These are phyloP conservation scores for Colletotrichum sp. DNA, from an alignment of 2,329 filamentous ascomycete genomes.

Conservation along the genomic window DNA sequence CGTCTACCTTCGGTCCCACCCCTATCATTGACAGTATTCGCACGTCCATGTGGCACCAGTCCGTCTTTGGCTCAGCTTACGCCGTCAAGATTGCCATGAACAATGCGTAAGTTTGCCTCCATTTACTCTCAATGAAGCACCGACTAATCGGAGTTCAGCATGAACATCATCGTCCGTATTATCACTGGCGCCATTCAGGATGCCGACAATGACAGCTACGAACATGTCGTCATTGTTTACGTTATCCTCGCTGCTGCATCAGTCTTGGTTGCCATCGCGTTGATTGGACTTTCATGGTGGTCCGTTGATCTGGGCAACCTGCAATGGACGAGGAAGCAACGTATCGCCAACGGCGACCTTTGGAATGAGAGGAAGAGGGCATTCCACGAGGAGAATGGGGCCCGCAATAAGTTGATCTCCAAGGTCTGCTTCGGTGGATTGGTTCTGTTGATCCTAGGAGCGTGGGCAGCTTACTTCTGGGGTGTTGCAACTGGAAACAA, in stretches of 20 bases:
- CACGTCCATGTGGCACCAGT: constrained; percentile 63
- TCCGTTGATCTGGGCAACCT: constrained; percentile 49
- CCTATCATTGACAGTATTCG: constrained; percentile 66
- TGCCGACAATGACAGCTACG: constrained; percentile 59
- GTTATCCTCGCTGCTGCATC: constrained; percentile 56
- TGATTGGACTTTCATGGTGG: constrained; percentile 40
- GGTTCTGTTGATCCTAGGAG: constrained; percentile 52
- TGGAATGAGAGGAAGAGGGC: constrained; percentile 37
- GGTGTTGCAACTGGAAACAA: constrained; percentile 60
- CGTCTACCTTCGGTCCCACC: constrained; percentile 59
- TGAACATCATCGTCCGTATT: constrained; percentile 65
- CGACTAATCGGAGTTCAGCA: constrained; percentile 34
- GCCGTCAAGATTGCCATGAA: constrained; percentile 66
- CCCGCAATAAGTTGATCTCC: constrained; percentile 45
- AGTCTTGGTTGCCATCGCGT: constrained; percentile 44
- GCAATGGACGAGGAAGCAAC: constrained; percentile 63
- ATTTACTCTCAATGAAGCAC: no score
- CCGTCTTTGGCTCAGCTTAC: constrained; percentile 65
- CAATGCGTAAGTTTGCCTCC: constrained; percentile 38
- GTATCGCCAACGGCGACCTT: constrained; percentile 47
- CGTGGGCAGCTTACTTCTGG: constrained; percentile 65
- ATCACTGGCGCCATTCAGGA: constrained; percentile 65
- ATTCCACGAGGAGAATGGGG: constrained; percentile 36
- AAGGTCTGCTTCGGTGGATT: constrained; percentile 47
- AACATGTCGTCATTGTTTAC: constrained; percentile 60